These are phyloP conservation scores for Hypoxylon sp. DNA, from an alignment of 2,329 filamentous ascomycete species.

Conservation along the genomic window DNA sequence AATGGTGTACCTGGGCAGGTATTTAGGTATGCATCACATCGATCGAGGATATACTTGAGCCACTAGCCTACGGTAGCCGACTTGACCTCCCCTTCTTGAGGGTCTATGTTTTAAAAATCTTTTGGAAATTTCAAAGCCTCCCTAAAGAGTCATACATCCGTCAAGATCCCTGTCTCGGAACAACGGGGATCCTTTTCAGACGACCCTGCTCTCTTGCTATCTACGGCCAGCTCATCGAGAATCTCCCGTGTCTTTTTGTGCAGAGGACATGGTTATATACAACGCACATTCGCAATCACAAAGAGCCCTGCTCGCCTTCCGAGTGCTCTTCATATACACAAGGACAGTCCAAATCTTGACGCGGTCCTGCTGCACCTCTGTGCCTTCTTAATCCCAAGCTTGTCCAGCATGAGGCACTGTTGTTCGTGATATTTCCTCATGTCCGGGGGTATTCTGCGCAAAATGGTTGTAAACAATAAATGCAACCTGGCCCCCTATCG, in stretches of 20 bases:
- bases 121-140: constrained; percentile 19
- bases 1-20: neutral
- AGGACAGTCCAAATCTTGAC: constrained; percentile 27
- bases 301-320: constrained; percentile 21
- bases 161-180: constrained; percentile 20
- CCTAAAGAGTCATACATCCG: constrained; percentile 24
- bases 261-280: constrained; percentile 35
- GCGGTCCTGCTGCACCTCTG: constrained; percentile 22
- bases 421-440: constrained; percentile 31
- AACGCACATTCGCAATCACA: constrained; percentile 24
- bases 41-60: neutral
- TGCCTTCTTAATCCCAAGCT: constrained; percentile 24
- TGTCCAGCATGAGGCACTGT: constrained; percentile 11
- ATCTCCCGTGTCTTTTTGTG: constrained; percentile 9
- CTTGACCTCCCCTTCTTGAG: constrained; percentile 2
- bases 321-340: constrained; percentile 37
- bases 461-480: constrained; percentile 29
- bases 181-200: neutral
- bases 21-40: neutral
- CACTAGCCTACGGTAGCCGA: neutral
- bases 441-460: constrained; percentile 39
- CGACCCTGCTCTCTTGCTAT: constrained; percentile 12
- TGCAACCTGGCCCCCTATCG: constrained; percentile 29
- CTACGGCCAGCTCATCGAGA: neutral
- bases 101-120: neutral